Base-by-base conservation (phyloP, 306 rosid genomes). In the Sicyos edulis region DNA sequence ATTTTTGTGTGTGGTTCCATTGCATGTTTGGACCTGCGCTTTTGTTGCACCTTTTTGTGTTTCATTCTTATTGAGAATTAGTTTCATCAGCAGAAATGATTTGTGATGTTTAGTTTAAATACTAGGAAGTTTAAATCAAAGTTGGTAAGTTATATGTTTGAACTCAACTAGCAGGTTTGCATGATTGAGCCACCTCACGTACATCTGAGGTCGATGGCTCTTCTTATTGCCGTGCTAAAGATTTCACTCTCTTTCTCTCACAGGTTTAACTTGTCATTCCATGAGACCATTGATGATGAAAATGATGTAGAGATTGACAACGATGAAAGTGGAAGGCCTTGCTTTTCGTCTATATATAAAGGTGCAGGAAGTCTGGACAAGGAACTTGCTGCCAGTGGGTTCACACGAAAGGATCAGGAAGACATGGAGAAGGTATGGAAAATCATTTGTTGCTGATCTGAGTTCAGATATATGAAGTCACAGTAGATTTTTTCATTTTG, bases 311-410 rank as follows among this genome's bases (percentile, higher is more conserved):
- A 79, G 49, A 82, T 78, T 34, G 84, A 79, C 71, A 62, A 66
- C 20, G 88, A 80, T 34, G 97, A 80, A 68, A 78, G 74, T 72
- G 91, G 84, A 44, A 85, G 86, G 75, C 91, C 87, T 61, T 76
- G 84, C 56, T 86, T 92, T 80, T 85, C 89, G 72, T 74, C 76
- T 62, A 86, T 92, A 78, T 81, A 86, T 47, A 87, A 84, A 83
- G 80, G 81, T 55, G 74, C 79, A 77, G 89, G 86, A 82, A 84
- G 63, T 82, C 83, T 92, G 68, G 97, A 92, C 81, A 89, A 84
- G 82, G 97, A 92, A 73, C 92, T 92, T 81, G 85, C 92, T 74
- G 97, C 96, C 75, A 92, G 97, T 83, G 97, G 97, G 70, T 92
- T 92, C 81, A 77, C 88, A 64, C 85, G 76, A 76, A 90, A 87